Percentiles rank a stretch among this genome's conserved stretches.
Evolutionary conservation across 2,329 filamentous ascomycete genomes (phyloP).

Genomic region (Alternaria sp.): DNA sequence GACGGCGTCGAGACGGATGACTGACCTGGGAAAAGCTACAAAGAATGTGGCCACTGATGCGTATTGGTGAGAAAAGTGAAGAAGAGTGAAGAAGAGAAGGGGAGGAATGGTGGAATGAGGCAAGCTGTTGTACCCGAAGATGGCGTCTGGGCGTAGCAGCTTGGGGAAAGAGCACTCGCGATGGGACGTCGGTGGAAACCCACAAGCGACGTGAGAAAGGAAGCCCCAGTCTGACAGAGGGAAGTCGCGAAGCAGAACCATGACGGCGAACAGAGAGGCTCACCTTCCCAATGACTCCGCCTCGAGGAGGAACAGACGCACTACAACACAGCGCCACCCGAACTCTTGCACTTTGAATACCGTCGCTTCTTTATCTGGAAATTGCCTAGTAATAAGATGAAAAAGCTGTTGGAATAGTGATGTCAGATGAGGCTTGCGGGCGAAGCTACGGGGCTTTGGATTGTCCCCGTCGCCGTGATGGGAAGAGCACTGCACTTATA

Average conservation of each 20-base stretch:
- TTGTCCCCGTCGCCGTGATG: conserved; percentile 28
- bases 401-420: conserved; percentile 46
- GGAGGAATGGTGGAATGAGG: conserved; percentile 14
- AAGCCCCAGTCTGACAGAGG: conserved; percentile 25
- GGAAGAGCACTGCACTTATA: conserved; percentile 41
- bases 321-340: conserved; percentile 17
- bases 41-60: conserved; percentile 54
- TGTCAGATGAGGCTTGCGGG: conserved; percentile 33
- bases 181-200: conserved; percentile 16
- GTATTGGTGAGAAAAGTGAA: conserved; percentile 50
- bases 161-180: conserved; percentile 36
- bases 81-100: conserved; percentile 36
- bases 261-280: conserved; percentile 19
- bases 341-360: background rate
- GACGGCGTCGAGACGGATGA: conserved; percentile 10
- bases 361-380: background rate
- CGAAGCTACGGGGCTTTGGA: conserved; percentile 32
- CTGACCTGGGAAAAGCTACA: conserved; percentile 52
- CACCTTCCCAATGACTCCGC: conserved; percentile 26
- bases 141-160: conserved; percentile 29
- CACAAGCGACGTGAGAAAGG: conserved; percentile 14
- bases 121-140: conserved; percentile 24
- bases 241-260: conserved; percentile 16
- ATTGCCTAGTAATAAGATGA: conserved; percentile 31
- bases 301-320: conserved; percentile 18